Evolutionary conservation across 2,329 filamentous ascomycete species (phyloP).

Genomic region (Penicillium sp.): DNA sequence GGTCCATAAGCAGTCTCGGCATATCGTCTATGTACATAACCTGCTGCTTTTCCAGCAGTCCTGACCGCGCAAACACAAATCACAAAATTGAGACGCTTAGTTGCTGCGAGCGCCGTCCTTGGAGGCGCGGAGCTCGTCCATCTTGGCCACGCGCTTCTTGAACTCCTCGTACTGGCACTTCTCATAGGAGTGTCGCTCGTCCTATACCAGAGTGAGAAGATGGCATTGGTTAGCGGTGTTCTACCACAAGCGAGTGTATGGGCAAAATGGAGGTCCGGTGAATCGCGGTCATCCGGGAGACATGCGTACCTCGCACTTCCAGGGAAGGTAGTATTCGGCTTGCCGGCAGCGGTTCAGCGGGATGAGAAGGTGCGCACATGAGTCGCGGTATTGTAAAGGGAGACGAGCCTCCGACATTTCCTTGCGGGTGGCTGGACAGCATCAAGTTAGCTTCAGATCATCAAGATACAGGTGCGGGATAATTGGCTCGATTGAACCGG

Average conservation of each 20-base stretch:
- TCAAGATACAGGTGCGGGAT: constrained; percentile 8
- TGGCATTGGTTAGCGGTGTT: constrained; percentile 1
- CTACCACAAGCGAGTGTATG: constrained; percentile 1
- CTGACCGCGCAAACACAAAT: constrained; percentile 27
- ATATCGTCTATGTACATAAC: constrained; percentile 45
- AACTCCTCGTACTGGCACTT: constrained; percentile 99
- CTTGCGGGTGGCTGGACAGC: constrained; percentile 58
- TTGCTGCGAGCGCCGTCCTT: constrained; percentile 87
- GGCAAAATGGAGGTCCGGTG: neutral
- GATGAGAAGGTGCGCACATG: constrained; percentile 91
- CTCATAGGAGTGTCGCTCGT: constrained; percentile 96
- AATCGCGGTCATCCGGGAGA: constrained; percentile 3
- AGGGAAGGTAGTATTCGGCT: constrained; percentile 90
- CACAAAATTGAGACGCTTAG: constrained; percentile 46
- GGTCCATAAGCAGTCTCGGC: constrained; percentile 39
- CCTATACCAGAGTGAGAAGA: constrained; percentile 53
- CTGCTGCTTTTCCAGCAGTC: constrained; percentile 31
- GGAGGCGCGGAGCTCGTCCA: constrained; percentile 89
- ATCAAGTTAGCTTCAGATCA: constrained; percentile 18
- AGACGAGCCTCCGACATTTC: constrained; percentile 91
- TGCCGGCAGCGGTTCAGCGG: constrained; percentile 93
- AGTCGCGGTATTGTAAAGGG: constrained; percentile 89
- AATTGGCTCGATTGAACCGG: constrained; percentile 26
- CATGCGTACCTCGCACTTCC: constrained; percentile 87
- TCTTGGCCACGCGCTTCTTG: constrained; percentile 97